phyloP scores from a whole-genome alignment of 495 filamentous ascomycete species.

The Aspergillus panamensis region DNA sequence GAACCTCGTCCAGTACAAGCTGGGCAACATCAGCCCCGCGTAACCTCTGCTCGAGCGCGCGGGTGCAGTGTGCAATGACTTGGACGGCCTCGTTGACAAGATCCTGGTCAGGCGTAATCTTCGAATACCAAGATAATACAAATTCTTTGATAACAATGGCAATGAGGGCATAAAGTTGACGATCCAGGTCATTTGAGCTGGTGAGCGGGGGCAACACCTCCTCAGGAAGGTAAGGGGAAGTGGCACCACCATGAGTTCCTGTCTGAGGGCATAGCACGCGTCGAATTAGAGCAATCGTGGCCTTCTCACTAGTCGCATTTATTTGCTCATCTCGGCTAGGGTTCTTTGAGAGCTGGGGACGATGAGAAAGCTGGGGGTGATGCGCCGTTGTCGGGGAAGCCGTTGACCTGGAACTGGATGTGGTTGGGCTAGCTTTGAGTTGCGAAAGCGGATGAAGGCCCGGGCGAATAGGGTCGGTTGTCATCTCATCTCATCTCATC shows the following conservation, averaged over 20 bases:
- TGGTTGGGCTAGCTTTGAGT: slow-evolving; percentile 51
- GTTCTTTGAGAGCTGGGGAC: slow-evolving; percentile 28
- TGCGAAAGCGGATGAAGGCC: slow-evolving; percentile 45
- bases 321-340: slow-evolving; percentile 27
- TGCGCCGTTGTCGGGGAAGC: slow-evolving; percentile 29
- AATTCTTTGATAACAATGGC: slow-evolving; percentile 85
- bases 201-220: slow-evolving; percentile 87
- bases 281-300: slow-evolving; percentile 58
- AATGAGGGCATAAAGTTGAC: slow-evolving; percentile 87
- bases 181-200: slow-evolving; percentile 85
- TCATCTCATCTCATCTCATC: slow-evolving; percentile 52
- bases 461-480: slow-evolving; percentile 34
- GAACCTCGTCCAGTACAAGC: slow-evolving; percentile 83
- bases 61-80: slow-evolving; percentile 85
- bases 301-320: slow-evolving; percentile 52
- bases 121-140: slow-evolving; percentile 87
- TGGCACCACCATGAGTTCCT: slow-evolving; percentile 33
- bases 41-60: slow-evolving; percentile 79
- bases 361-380: slow-evolving; percentile 32
- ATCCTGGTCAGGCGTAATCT: slow-evolving; percentile 82
- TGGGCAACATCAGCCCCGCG: slow-evolving; percentile 77
- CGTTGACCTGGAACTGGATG: slow-evolving; percentile 42
- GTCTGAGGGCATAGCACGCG: slow-evolving; percentile 61
- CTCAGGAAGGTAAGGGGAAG: slow-evolving; percentile 57
- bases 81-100: slow-evolving; percentile 84